Evolutionary conservation across 2,329 filamentous ascomycete genomes (phyloP).

Genomic region (Colletotrichum sp.): DNA sequence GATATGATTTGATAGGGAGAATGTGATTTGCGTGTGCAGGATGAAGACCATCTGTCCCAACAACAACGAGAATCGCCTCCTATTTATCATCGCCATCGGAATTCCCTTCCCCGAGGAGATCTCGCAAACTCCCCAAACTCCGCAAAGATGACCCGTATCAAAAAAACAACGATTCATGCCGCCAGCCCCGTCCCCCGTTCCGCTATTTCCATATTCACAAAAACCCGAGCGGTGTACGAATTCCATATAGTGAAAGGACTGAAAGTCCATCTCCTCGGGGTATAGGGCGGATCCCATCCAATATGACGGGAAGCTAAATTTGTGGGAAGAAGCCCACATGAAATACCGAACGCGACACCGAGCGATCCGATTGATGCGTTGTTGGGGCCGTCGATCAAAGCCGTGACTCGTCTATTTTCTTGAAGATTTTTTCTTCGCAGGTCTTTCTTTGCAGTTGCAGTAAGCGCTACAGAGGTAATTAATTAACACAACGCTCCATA

Average conservation of each 20-base stretch:
- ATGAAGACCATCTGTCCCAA: rapidly evolving
- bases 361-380: neutral
- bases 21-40: neutral
- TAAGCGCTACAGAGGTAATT: neutral
- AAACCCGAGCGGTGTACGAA: neutral
- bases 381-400: neutral
- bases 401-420: neutral
- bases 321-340: neutral
- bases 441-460: neutral
- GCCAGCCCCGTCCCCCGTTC: neutral
- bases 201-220: neutral
- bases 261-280: neutral
- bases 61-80: rapidly evolving
- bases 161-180: neutral
- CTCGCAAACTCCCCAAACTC: neutral
- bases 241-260: neutral
- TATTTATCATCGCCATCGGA: neutral
- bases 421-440: too few relatives aligned
- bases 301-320: neutral
- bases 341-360: neutral
- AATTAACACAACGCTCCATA: too few relatives aligned
- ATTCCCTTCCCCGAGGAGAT: neutral
- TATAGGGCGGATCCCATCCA: neutral
- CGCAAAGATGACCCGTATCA: neutral
- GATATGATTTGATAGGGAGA: neutral